Base-by-base conservation (phyloP, 306 rosid species). In the Mimosa bimucronata region DNA sequence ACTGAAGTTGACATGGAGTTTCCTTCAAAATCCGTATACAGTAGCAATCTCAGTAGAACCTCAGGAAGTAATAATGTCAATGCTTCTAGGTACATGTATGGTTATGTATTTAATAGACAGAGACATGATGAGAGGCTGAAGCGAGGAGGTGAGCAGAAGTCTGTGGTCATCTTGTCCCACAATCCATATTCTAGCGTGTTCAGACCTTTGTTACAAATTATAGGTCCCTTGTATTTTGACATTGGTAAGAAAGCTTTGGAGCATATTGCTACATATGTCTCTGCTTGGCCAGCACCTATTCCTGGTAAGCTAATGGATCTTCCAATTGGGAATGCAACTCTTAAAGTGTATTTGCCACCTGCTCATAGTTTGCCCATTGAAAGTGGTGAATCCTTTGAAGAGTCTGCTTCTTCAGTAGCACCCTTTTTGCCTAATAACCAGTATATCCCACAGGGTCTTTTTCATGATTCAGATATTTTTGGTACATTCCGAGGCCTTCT, bases 101-200 rank as follows among this genome's bases (percentile, higher is more conserved):
- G 98, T 45, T 94, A 88, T 83, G 98, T 92, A 55, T 92, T 94
- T 76, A 94, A 94, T 76, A 86, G 98, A 79, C 97, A 92, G 89
- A 89, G 98, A 86, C 98, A 94, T 26, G 98, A 94, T 67, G 97
- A 94, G 88, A 91, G 98, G 85, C 79, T 94, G 34, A 92, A 89
- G 83, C 90, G 98, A 19, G 98, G 98, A n/a, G 98, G 98, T 45
- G 97, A 94, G 81, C 98, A 94, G 85, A 94, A 94, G 77, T 94
- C 98, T 50, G 97, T 94, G 68, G 98, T 94, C 23, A 89, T 94
- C 67, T 81, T 94, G 84, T 89, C 98, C 9, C 86, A 80, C 26
- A 70, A 61, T 84, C 98, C 98, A 71, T 94, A 82, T 85, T 88
- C 97, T 44, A 87, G 91, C 76, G 97, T 94, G 78, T 92, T 92